Base-by-base conservation (phyloP, 2,329 filamentous ascomycete genomes). In the Ophiostoma novo-ulmi region DNA sequence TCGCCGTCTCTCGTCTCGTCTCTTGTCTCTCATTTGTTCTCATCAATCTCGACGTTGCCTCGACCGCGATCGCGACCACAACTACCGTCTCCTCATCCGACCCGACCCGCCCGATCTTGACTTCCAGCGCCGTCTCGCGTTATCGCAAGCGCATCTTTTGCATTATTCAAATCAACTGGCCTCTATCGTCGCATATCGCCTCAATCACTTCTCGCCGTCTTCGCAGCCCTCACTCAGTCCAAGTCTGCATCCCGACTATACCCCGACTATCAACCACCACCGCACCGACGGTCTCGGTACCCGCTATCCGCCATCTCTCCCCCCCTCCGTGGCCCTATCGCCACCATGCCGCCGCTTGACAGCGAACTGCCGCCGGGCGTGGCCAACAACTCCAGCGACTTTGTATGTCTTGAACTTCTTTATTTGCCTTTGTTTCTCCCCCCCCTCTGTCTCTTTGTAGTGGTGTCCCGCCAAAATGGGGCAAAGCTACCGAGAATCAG, bases 341-440 rank as follows among this genome's bases (percentile, higher is more conserved):
- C 41, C 52, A 74, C 69, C 39, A 74, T 74, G 72, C 70, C 71
- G 77, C 78, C 77, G 76, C 76, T 78, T 64, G 80, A 81, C 74
- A 76, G 74, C 76, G 80, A 81, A 39, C 75, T 80, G 75, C 75
- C 77, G 71, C 79, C 78, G 76, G 80, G 77, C 75, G 80, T 76
- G 74, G 82, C 82, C 78, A 95, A 91, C 81, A 97, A 92, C 83
- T 96, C 93, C 73, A 97, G 93, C 85, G 93, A 97, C 83, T 97
- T 97, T 86, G 93, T 97, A 84, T 85, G 91, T 63, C 91, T 71
- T 73, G 3, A 70, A 65, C 26, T 55, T 67, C 31, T 68, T 44
- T 17, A 26, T n/a, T 52, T 20, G 7, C 7, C 2, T 3, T 36
- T 17, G 26, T 10, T 41, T 17, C 52, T 58, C 14, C 6, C 65